Base-by-base conservation (phyloP, 495 filamentous ascomycete species). In the Diplogelasinospora grovesii region DNA sequence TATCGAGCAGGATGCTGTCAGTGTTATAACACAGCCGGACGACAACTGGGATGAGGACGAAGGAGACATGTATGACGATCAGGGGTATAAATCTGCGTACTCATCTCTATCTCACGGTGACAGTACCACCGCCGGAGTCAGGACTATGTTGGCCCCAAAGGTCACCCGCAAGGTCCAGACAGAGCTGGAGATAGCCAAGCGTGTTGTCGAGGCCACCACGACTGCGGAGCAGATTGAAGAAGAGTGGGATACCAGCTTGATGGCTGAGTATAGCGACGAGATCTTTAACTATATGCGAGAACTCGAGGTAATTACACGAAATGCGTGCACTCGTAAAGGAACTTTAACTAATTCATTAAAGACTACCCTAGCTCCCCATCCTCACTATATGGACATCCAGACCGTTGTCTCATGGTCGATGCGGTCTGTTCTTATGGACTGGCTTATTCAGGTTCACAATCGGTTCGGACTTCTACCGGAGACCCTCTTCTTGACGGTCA, bases 371-470 rank as follows among this genome's bases (percentile, higher is more conserved):
- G 64, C 86, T 28, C 92, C 92, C 1, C 85, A 89, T 53, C 71
- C 85, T 3, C 78, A 89, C 52, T 98, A 98, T 68, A 97, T 98
- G 93, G 86, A 95, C 35, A 81, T 83, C 37, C 92, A 98, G 59
- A 78, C 81, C n/a, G 89, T 97, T 61, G 89, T 98, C 41, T 87
- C 93, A 60, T 97, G 93, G 93, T 95, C 90, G 1, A 96, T 96
- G 90, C 86, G 92, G 31, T 80, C 90, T 8, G 86, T 97, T 30
- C 78, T 98, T 37, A 94, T 97, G 82, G 93, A 97, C 60, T 98
- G 92, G 92, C 73, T 98, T 9, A 82, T 96, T 28, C 90, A 97
- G 58, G 92, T 98, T 16, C 92, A 98, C 55, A 75, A 81, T 50
- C 86, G 93, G 30, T 97, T 98, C 68, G 72, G 73, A 15, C 74